Conservation (phyloP, 2,329 filamentous ascomycete species). For the Fusarium fracticaudum region DNA sequence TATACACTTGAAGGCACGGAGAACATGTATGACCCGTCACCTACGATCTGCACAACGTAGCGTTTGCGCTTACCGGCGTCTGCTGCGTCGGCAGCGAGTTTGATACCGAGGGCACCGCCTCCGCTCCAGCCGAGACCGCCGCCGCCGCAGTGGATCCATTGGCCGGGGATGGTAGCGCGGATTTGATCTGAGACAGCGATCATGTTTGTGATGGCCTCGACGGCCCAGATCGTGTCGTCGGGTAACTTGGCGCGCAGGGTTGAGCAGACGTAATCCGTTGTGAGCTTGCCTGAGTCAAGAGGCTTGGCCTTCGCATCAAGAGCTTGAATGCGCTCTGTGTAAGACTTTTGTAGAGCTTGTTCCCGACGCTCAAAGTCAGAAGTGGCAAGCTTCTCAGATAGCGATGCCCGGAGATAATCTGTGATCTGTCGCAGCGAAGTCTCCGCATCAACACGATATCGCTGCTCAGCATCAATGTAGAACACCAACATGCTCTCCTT, state of each 20-base stretch:
- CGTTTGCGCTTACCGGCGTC: background rate
- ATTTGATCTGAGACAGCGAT: background rate
- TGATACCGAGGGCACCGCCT: slow-evolving; percentile 6
- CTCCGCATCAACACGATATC: slow-evolving; percentile 14
- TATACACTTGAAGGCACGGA: slow-evolving; percentile 13
- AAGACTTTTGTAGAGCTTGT: background rate
- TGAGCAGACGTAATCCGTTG: background rate
- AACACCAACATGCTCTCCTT: slow-evolving; percentile 11
- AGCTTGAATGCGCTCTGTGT: background rate
- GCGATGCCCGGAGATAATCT: background rate
- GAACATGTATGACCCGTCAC: slow-evolving; percentile 26
- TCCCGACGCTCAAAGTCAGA: background rate
- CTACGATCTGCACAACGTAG: slow-evolving; percentile 10
- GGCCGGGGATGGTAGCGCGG: background rate
- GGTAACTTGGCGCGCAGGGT: background rate
- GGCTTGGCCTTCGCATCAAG: background rate
- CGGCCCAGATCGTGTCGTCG: background rate
- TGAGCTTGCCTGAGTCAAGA: background rate
- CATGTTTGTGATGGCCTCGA: slow-evolving; percentile 15
- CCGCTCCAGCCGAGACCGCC: slow-evolving; percentile 19
- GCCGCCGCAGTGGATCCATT: slow-evolving; percentile 18
- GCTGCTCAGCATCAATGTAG: slow-evolving; percentile 14
- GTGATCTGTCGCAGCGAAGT: background rate
- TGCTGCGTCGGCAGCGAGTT: slow-evolving; percentile 2
- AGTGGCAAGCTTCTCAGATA: background rate